Evolutionary conservation across 768 basidiomycete genomes (phyloP), one percentile per base, ranked within the genome.

Genomic region (Rhizopogon rudus): DNA sequence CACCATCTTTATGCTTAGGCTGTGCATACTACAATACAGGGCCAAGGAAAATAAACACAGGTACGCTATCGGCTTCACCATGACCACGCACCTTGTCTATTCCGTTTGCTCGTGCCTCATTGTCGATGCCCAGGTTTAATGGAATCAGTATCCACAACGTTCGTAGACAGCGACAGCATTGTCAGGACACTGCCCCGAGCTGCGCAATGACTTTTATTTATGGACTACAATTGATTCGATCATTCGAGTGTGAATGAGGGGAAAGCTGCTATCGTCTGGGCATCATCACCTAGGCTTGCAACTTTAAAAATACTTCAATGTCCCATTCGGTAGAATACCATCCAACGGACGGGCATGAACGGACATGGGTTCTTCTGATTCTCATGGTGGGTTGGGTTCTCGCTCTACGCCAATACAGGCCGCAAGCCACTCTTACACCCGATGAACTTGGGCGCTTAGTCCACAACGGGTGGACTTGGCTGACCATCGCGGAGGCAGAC

Each of bases 141-240:
- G 31, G 17, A 3, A 48, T 31, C 12, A 20, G 17, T 5, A 4
- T 35, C 46, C 13, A 12, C 20, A 33, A 8, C 31, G 20, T 17
- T 31, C 25, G 25, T 25, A 3, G 25, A 25, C 25, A 25, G 25
- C 25, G 25, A 25, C 25, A 25, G 25, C 25, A 3, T 25, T 71
- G 57, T 62, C 54, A 54, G 31, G 44, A 60, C 43, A 69, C 71
- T 35, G 49, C 67, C 3, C 64, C 60, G 62, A 64, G 62, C 42
- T 72, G 67, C 29, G 31, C 69, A n/a, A 45, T 59, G 22, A 67
- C 70, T 1, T 64, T 71, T n/a, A 53, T 59, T 3, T 72, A 20
- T 71, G 70, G 68, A 60, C 59, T n/a, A 55, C 67, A 9, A 48
- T 67, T 7, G 71, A 72, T 33, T 65, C 67, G n/a, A 69, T 69